Evolutionary conservation across 140 eudicot genomes (phyloP), one percentile per base, ranked within the genome.

Genomic region (Eryngium alpinum): DNA sequence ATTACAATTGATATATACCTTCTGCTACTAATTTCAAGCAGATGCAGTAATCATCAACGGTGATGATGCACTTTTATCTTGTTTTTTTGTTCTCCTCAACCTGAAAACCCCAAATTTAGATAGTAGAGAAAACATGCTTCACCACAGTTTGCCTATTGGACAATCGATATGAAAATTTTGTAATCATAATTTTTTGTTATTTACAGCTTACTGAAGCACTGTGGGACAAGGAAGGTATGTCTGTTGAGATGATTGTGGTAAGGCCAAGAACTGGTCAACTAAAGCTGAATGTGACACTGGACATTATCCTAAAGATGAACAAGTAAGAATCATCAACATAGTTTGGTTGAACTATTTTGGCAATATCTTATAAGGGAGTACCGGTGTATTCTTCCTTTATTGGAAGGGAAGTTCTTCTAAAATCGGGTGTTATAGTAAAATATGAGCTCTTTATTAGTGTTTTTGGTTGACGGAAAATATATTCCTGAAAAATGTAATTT

Each of bases 201-300:
- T 29, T 67, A 29, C 43, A 67, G 73, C 73, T 67, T 3, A 67
- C 73, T 29, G 73, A 67, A 67, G 33, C 43, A 28, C 6, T 67
- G 31, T 67, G 73, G 73, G 10, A 67, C 43, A 28, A 67, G 43
- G 73, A 67, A 67, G 43, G 73, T 28, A 29, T 27, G 73, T 3
- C 43, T 67, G 73, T 67, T 29, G 43, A 67, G 73, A 34, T 67
- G 73, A 67, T 67, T 67, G 73, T 67, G 73, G 1, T 28, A 15
- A 67, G 73, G 73, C 73, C 73, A 67, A 16, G 43, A 67, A 67
- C 15, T 67, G 73, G 73, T 67, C 73, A 67, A 67, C 73, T 67
- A 67, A 67, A 67, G 73, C 73, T 67, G 24, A 67, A 9, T 67
- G 73, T 67, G 73, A 67, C 73, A 67, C 22, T 29, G 3, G 73